These are phyloP conservation scores for Leucogyrophana mollusca DNA, from an alignment of 768 basidiomycete species.

Conservation along the genomic window DNA sequence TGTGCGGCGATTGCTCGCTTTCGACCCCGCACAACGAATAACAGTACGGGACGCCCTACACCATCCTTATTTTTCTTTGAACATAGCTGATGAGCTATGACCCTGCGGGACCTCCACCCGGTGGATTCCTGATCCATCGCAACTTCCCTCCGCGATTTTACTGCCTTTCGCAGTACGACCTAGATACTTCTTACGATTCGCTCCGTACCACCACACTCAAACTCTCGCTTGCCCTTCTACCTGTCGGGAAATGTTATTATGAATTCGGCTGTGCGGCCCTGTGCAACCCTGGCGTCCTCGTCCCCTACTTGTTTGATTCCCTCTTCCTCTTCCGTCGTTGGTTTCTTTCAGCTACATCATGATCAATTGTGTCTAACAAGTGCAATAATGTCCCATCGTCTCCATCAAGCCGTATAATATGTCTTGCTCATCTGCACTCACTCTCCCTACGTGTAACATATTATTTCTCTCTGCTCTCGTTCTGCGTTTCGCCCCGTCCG, in stretches of 20 bases:
- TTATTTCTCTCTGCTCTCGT: slow-evolving; percentile 11
- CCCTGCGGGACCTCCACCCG: too few species aligned
- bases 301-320: slow-evolving; percentile 26
- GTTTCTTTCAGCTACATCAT: slow-evolving; percentile 10
- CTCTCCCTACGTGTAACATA: slow-evolving; percentile 19
- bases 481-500: slow-evolving; percentile 10
- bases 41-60: slow-evolving; percentile 84
- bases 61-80: slow-evolving; percentile 81
- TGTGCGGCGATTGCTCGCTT: slow-evolving; percentile 82
- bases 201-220: slow-evolving; percentile 3
- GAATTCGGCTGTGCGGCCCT: slow-evolving; percentile 32
- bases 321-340: slow-evolving; percentile 13
- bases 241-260: slow-evolving; percentile 31
- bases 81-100: slow-evolving; percentile 68
- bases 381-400: slow-evolving; percentile 27
- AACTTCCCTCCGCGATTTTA: too few species aligned
- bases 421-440: slow-evolving; percentile 19
- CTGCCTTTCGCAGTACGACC: too few species aligned
- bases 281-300: slow-evolving; percentile 34
- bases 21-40: slow-evolving; percentile 87
- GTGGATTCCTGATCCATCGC: too few species aligned
- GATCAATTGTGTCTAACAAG: slow-evolving; percentile 21
- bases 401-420: slow-evolving; percentile 30
- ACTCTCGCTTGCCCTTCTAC: slow-evolving; percentile 15
- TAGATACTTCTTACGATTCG: too few species aligned